Conservation (phyloP, 2,329 filamentous ascomycete genomes). For the Ambrosiella beaveri region DNA sequence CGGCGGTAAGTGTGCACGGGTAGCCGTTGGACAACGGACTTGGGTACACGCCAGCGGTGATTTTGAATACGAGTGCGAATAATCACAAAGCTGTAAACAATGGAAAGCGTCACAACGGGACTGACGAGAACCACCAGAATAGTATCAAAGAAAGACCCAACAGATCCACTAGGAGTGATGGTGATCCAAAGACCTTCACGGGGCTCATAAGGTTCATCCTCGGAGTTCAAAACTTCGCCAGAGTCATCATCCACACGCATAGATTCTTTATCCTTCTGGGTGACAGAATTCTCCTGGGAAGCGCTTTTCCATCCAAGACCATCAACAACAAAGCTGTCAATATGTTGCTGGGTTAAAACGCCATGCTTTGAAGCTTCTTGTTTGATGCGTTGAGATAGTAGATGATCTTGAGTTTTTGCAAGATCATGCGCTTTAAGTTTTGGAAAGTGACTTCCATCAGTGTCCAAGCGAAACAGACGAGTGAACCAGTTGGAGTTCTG, state of each 20-base stretch:
- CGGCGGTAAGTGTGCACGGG: conserved; percentile 92
- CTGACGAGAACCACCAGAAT: conserved; percentile 92
- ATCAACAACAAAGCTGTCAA: conserved; percentile 61
- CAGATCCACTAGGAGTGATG: conserved; percentile 65
- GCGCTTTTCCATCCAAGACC: conserved; percentile 58
- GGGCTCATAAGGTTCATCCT: conserved; percentile 19
- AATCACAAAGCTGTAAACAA: conserved; percentile 79
- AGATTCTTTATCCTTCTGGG: conserved; percentile 14
- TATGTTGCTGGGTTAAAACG: conserved; percentile 15
- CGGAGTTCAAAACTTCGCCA: background rate
- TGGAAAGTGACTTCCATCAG: background rate
- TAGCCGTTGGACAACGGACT: conserved; percentile 85
- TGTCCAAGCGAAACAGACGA: background rate
- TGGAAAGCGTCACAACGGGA: conserved; percentile 75
- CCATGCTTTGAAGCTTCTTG: conserved; percentile 18
- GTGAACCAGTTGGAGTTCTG: background rate
- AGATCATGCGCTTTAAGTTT: background rate
- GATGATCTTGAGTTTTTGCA: background rate
- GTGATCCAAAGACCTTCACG: conserved; percentile 91
- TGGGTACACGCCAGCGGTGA: conserved; percentile 88
- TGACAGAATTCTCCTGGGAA: conserved; percentile 41
- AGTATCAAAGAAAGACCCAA: conserved; percentile 89
- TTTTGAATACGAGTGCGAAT: conserved; percentile 76
- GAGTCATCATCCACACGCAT: background rate
- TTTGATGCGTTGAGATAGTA: conserved; percentile 19